These are phyloP conservation scores for Inga oerstediana DNA, from an alignment of 306 rosid species.

Conservation along the genomic window DNA sequence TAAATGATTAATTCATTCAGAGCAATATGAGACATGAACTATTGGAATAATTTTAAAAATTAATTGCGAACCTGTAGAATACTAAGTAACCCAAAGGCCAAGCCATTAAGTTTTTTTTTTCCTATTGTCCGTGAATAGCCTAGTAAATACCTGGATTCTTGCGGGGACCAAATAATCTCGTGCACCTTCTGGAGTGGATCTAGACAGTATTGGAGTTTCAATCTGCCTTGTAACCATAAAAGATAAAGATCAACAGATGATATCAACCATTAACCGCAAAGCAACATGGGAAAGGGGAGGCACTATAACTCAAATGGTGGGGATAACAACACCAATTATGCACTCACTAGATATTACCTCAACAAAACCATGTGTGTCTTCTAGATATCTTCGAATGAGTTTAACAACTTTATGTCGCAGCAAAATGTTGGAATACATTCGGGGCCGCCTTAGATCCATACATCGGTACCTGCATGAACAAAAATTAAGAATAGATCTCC, in stretches of 20 bases:
- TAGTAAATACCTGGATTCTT: conserved; percentile 79
- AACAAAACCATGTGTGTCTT: conserved; percentile 83
- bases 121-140: no score
- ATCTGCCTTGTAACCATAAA: conserved; percentile 86
- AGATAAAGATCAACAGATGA: conserved; percentile 48
- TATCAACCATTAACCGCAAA: conserved; percentile 24
- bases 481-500: conserved; percentile 32
- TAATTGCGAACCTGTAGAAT: no score
- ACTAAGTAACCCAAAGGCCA: no score
- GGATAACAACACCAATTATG: conserved; percentile 15
- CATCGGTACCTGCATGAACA: conserved; percentile 71
- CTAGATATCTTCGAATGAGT: conserved; percentile 83
- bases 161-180: conserved; percentile 98
- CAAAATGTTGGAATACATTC: conserved; percentile 82
- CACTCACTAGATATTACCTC: conserved; percentile 68
- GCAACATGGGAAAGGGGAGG: conserved; percentile 12
- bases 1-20: no score
- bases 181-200: conserved; percentile 99
- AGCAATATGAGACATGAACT: no score
- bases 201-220: conserved; percentile 98
- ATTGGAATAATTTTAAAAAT: no score
- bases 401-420: conserved; percentile 88
- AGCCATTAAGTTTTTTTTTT: no score
- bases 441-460: conserved; percentile 86
- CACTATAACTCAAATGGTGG: background rate